Conservation (phyloP, 495 filamentous ascomycete genomes). For the Beverwykella pulmonaria region DNA sequence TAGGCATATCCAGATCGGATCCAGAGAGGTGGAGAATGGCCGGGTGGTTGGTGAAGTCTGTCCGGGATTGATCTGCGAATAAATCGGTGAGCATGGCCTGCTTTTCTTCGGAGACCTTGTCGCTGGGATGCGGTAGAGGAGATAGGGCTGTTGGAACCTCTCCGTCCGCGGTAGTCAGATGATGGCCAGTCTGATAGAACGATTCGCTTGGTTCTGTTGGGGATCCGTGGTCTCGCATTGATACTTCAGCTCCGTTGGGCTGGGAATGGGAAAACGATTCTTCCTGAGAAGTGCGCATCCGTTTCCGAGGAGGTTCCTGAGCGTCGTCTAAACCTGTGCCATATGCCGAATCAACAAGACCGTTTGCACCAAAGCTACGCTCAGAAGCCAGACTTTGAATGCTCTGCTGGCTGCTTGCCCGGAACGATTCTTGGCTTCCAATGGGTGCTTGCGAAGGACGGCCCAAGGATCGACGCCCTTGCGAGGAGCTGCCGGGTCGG, state of each 20-base stretch:
- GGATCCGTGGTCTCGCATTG: conserved; percentile 62
- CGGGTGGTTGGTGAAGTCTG: conserved; percentile 66
- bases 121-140: conserved; percentile 68
- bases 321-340: conserved; percentile 45
- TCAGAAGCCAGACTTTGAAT: conserved; percentile 65
- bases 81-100: conserved; percentile 81
- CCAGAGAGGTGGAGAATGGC: conserved; percentile 72
- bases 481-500: conserved; percentile 52
- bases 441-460: conserved; percentile 66
- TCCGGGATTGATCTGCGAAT: conserved; percentile 71
- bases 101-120: conserved; percentile 70
- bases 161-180: conserved; percentile 57
- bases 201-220: conserved; percentile 88
- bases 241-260: conserved; percentile 46
- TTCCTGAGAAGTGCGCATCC: conserved; percentile 60
- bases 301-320: conserved; percentile 83
- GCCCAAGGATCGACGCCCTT: conserved; percentile 52
- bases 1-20: conserved; percentile 83
- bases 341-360: conserved; percentile 59
- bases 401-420: conserved; percentile 67
- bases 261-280: conserved; percentile 45
- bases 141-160: conserved; percentile 60
- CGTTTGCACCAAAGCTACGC: conserved; percentile 59
- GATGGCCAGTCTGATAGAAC: conserved; percentile 66
- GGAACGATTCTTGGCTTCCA: conserved; percentile 65